These are phyloP conservation scores for Amylostereum areolatum DNA, from an alignment of 1,284 basidiomycete species.

Conservation along the genomic window DNA sequence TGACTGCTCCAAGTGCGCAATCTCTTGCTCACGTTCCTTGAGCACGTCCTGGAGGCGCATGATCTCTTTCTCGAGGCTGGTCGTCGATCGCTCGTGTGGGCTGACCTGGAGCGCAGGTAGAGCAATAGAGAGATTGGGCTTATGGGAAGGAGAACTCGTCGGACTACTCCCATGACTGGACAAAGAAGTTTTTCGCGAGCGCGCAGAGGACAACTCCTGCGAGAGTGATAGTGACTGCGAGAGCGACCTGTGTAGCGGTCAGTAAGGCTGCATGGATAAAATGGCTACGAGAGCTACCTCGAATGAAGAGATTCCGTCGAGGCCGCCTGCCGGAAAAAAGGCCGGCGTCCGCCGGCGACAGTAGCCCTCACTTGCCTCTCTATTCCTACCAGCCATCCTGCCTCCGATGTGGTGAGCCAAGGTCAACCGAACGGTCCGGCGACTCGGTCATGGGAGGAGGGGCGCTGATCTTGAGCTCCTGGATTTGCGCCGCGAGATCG, in stretches of 20 bases:
- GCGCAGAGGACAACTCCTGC: constrained; percentile 91
- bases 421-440: constrained; percentile 45
- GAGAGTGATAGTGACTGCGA: constrained; percentile 88
- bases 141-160: constrained; percentile 38
- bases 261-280: constrained; percentile 8
- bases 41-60: constrained; percentile 87
- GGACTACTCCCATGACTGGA: constrained; percentile 65
- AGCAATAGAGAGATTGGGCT: constrained; percentile 60
- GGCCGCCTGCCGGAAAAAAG: constrained; percentile 82
- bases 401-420: constrained; percentile 39
- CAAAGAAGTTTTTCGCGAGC: constrained; percentile 74
- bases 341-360: constrained; percentile 42
- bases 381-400: constrained; percentile 39
- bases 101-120: constrained; percentile 36
- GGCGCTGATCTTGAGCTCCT: constrained; percentile 66
- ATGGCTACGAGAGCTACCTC: constrained; percentile 42
- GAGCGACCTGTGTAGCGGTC: constrained; percentile 52
- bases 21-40: constrained; percentile 84
- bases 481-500: constrained; percentile 77
- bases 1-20: constrained; percentile 66
- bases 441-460: constrained; percentile 38
- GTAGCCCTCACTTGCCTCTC: constrained; percentile 47
- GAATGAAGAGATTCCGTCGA: constrained; percentile 79
- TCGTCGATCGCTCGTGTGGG: constrained; percentile 62
- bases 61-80: constrained; percentile 87